Conservation (phyloP, 2,329 filamentous ascomycete genomes). For the Cadophora sp. region DNA sequence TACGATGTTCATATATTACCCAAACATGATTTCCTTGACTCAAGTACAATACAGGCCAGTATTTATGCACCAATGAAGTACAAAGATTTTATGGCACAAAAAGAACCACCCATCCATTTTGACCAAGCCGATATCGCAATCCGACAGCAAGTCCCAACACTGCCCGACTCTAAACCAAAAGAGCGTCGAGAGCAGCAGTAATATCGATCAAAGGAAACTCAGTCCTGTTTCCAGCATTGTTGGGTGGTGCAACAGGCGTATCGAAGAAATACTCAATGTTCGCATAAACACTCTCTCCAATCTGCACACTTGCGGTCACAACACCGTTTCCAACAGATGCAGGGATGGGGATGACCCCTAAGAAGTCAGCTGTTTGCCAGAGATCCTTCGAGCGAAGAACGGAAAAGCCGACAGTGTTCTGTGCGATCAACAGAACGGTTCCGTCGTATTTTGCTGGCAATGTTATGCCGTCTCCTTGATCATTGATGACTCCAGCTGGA, state of each 20-base stretch:
- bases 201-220: neutral
- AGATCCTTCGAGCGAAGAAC: neutral
- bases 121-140: no score
- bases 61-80: no score
- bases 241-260: slow-evolving; percentile 5
- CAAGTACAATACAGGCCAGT: no score
- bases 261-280: slow-evolving; percentile 11
- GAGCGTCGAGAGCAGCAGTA: neutral
- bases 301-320: neutral
- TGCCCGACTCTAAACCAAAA: neutral
- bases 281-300: slow-evolving; percentile 1
- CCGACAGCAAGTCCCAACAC: no score
- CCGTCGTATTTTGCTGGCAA: neutral
- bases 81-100: no score
- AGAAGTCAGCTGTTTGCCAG: slow-evolving; percentile 4
- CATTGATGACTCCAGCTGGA: neutral
- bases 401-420: neutral
- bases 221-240: slow-evolving; percentile 12
- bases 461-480: neutral
- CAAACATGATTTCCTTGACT: no score
- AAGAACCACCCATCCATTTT: no score
- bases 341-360: neutral
- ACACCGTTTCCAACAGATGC: neutral
- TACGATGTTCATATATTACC: no score
- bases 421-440: neutral